Conservation (phyloP, 106 monocot genomes). For the Dendrobium catenatum region DNA sequence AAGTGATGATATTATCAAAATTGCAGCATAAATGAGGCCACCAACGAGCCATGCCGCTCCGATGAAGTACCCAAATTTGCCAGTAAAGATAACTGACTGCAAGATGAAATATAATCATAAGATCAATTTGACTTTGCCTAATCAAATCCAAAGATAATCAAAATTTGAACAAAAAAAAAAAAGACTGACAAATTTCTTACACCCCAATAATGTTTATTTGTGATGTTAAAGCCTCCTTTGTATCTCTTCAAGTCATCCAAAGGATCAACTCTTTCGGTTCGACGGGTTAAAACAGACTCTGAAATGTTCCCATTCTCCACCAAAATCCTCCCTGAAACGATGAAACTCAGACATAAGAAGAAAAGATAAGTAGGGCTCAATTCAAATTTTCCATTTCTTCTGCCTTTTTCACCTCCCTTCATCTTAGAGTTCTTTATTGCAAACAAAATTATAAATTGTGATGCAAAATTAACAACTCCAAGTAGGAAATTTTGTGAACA, state of each 20-base stretch:
- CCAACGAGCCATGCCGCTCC: slow-evolving; percentile 52
- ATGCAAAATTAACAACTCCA: too few relatives aligned
- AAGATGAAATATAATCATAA: slow-evolving; percentile 10
- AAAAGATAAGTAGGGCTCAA: neutral
- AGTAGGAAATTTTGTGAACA: neutral
- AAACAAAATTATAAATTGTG: neutral
- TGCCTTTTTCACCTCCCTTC: neutral
- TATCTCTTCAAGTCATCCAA: slow-evolving; percentile 65
- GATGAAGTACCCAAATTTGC: slow-evolving; percentile 72
- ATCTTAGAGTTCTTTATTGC: neutral
- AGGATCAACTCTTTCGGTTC: slow-evolving; percentile 75
- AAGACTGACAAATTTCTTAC: slow-evolving; percentile 30
- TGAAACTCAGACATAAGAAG: neutral
- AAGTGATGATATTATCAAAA: slow-evolving; percentile 17
- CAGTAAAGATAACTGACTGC: slow-evolving; percentile 80
- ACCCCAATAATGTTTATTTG: slow-evolving; percentile 97
- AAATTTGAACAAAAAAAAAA: neutral
- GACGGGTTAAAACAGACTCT: slow-evolving; percentile 15
- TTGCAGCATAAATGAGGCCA: slow-evolving; percentile 30
- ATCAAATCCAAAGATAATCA: neutral
- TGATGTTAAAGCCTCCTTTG: slow-evolving; percentile 79
- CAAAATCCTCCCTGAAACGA: slow-evolving; percentile 23
- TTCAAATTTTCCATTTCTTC: neutral
- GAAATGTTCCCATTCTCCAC: slow-evolving; percentile 21
- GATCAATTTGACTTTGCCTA: neutral